Base-by-base conservation (phyloP, 768 basidiomycete species). In the Amanita jacksonii region DNA sequence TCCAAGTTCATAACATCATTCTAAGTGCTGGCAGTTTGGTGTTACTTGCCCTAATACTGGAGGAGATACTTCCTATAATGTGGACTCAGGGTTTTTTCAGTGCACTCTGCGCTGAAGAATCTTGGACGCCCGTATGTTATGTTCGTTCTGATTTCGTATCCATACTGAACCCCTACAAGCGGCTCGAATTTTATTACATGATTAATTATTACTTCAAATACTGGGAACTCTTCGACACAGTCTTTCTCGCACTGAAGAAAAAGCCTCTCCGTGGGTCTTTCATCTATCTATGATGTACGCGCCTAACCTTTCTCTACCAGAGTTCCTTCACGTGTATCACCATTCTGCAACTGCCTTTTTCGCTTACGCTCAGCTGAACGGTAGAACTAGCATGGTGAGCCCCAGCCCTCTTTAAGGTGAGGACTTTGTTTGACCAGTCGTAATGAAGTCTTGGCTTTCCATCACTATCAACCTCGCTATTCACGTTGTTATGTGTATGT, bases 191-290 rank as follows among this genome's bases (percentile, higher is more conserved):
- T 57, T 97, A 88, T 70, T 98, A 99, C 70, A 91, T 98, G 73
- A 73, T 97, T 72, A 99, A 99, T 71, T 99, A 98, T 69, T 92
- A 83, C 66, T 89, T 96, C 78, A 97, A 97, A 62, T 98, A 97
- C 64, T 67, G 94, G 51, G 96, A 99, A 66, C 78, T 98, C 47
- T 62, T 94, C 51, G 96, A 98, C 70, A 99, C 96, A 9, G 77
- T 97, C 52, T 99, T 98, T 75, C 79, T 99, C 52, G 88, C 87
- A 8, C 68, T 97, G 56, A 99, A 98, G 79, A 99, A 98, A 76
- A 98, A 98, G 66, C 90, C 90, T 12, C 73, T 99, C 38, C 87
- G 92, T 93, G 57, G 49, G 81, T 65, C 18, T 37, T 4, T 18
- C 22, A 13, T 7, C 5, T 4, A 13, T 1, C 15, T 45, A n/a